Evolutionary conservation across 2,329 filamentous ascomycete genomes (phyloP), one percentile per base, ranked within the genome.

Genomic region (Fusarium zealandicum): DNA sequence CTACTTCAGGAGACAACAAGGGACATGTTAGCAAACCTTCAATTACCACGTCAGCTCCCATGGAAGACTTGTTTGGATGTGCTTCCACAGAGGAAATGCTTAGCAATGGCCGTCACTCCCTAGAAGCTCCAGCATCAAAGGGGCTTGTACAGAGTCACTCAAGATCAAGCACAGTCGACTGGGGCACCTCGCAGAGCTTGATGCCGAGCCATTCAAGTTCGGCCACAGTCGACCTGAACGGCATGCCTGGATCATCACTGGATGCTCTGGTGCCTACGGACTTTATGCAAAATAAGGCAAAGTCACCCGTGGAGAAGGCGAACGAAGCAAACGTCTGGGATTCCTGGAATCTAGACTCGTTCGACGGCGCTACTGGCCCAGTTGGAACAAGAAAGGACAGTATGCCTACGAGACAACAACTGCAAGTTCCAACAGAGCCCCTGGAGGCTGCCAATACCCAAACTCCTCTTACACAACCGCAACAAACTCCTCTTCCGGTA

Each of bases 311-410:
- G 3, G 54, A 62, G 16, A 39, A 53, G 4, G 45, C 42, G 10
- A 52, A 49, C 22, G 64, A 50, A 33, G 49, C 35, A 12, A 54
- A 54, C 22, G 37, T 47, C 8, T 68, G 65, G 65, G 54, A 46
- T 4, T 65, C 64, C n/a, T 64, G 65, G 41, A 53, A 43, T 1
- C 25, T 65, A n/a, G 53, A 61, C 35, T 43, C 57, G 17, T 51
- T 63, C 4, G 56, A 54, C 16, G 51, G 55, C 13, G 46, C 45
- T 10, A 51, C 55, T 14, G 58, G 57, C 11, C 38, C 55, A 18
- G 40, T 40, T 10, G 18, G n/a, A 10, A 31, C 56, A 17, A 45
- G 50, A 13, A 59, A 52, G n/a, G 36, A 57, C 10, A 52, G 31
- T 8, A 16, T 38, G 9, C 27, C 25, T n/a, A 28, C 38, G 22